These are phyloP conservation scores for Panicum virgatum DNA, from an alignment of 202 grass and related monocot genomes.

Conservation along the genomic window DNA sequence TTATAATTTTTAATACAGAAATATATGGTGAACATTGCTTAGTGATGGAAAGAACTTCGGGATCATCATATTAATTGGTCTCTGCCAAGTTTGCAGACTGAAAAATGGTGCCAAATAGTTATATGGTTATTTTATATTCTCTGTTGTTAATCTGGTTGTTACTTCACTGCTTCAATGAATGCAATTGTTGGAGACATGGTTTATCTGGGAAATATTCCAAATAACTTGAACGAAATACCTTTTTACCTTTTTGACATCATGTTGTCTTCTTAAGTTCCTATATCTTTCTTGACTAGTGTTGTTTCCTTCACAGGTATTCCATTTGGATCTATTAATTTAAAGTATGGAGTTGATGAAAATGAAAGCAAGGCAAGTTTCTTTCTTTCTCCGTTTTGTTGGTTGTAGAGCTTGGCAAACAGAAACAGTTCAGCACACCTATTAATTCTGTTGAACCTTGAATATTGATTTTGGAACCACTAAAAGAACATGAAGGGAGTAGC, in stretches of 20 bases:
- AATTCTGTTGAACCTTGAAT: not conserved
- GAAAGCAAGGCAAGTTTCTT: slow-evolving; percentile 91
- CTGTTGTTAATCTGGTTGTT: slow-evolving; percentile 1
- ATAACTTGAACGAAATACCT: not conserved
- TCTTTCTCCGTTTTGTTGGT: slow-evolving; percentile 30
- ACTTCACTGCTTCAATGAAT: not conserved
- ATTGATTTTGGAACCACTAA: slow-evolving; percentile 8
- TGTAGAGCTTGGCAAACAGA: slow-evolving; percentile 25
- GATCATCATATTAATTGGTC: not conserved
- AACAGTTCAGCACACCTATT: not conserved
- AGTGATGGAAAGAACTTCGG: not conserved
- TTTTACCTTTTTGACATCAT: slow-evolving; percentile 10
- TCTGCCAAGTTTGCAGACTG: not conserved
- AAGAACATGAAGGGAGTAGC: not conserved
- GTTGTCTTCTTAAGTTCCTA: slow-evolving; percentile 20
- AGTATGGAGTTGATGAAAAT: slow-evolving; percentile 88
- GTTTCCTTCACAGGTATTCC: slow-evolving; percentile 71
- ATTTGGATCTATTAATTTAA: slow-evolving; percentile 96
- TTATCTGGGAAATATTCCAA: not conserved
- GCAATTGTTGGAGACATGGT: not conserved
- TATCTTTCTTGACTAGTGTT: slow-evolving; percentile 23
- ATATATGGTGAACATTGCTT: not conserved
- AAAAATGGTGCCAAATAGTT: not conserved
- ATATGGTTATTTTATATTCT: not conserved
- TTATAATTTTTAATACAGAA: not conserved